phyloP scores from a whole-genome alignment of 2,329 filamentous ascomycete species.

The Conoideocrella luteorostrata region DNA sequence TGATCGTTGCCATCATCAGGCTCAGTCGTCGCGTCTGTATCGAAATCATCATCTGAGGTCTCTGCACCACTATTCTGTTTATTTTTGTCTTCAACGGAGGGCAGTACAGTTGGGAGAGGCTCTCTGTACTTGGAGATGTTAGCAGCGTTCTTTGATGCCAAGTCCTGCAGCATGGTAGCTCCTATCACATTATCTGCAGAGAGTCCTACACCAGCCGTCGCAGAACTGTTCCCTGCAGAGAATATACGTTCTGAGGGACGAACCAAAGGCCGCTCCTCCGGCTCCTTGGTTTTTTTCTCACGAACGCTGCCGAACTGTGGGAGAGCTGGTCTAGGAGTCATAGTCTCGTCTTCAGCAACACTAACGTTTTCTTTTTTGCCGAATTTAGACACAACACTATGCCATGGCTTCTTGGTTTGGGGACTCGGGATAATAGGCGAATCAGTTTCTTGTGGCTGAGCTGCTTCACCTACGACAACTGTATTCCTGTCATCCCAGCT shows the following conservation, averaged over 20 bases:
- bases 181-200: slow-evolving; percentile 58
- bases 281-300: slow-evolving; percentile 50
- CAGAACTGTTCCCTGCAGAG: slow-evolving; percentile 11
- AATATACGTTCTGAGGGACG: slow-evolving; percentile 39
- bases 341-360: slow-evolving; percentile 58
- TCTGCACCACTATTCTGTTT: slow-evolving; percentile 45
- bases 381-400: slow-evolving; percentile 37
- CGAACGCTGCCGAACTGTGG: slow-evolving; percentile 71
- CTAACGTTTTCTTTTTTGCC: slow-evolving; percentile 43
- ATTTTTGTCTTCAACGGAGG: slow-evolving; percentile 61
- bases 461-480: slow-evolving; percentile 45
- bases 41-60: slow-evolving; percentile 26
- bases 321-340: slow-evolving; percentile 68
- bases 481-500: slow-evolving; percentile 71
- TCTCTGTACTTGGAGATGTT: slow-evolving; percentile 54
- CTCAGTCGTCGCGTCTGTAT: slow-evolving; percentile 12
- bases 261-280: slow-evolving; percentile 51
- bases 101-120: slow-evolving; percentile 64
- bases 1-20: slow-evolving; percentile 6
- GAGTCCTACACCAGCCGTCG: slow-evolving; percentile 27
- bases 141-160: slow-evolving; percentile 44
- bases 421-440: slow-evolving; percentile 29
- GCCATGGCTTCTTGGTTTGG: slow-evolving; percentile 43
- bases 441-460: slow-evolving; percentile 29
- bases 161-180: slow-evolving; percentile 47